Conservation (phyloP, 1,284 basidiomycete species). For the Prillingera fragicola region DNA sequence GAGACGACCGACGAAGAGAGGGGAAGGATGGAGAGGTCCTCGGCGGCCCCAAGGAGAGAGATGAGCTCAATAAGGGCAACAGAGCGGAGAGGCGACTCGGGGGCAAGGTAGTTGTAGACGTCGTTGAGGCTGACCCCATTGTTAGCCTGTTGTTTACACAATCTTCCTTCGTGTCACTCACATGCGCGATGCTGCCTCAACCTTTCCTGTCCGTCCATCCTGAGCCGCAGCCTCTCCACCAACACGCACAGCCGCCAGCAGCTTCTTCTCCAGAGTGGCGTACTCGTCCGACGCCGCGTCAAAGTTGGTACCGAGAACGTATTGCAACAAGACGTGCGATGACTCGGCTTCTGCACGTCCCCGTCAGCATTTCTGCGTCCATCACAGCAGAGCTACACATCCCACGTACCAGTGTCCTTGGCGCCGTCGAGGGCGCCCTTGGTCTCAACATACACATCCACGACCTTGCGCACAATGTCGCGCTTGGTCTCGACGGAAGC, state of each 20-base stretch:
- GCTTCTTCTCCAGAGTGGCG: slow-evolving; percentile 26
- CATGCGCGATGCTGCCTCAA: slow-evolving; percentile 43
- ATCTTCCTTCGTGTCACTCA: slow-evolving; percentile 26
- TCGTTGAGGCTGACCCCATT: slow-evolving; percentile 63
- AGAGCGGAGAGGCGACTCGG: slow-evolving; percentile 62
- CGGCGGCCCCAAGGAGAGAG: slow-evolving; percentile 47
- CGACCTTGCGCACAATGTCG: slow-evolving; percentile 34
- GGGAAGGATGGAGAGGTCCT: slow-evolving; percentile 64
- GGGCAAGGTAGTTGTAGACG: slow-evolving; percentile 75
- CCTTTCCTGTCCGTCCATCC: slow-evolving; percentile 27
- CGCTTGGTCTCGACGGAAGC: slow-evolving; percentile 53
- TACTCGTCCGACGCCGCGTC: slow-evolving; percentile 28
- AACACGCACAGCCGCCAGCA: slow-evolving; percentile 36
- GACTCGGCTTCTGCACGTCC: slow-evolving; percentile 37
- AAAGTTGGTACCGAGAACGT: slow-evolving; percentile 36
- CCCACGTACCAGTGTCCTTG: slow-evolving; percentile 42
- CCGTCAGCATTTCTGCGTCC: neutral
- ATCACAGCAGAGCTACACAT: too few species aligned
- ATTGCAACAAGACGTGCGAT: slow-evolving; percentile 39
- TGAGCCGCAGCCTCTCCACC: slow-evolving; percentile 34
- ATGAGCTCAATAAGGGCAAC: slow-evolving; percentile 65
- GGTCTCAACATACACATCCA: slow-evolving; percentile 33
- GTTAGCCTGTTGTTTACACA: neutral
- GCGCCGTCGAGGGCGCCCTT: slow-evolving; percentile 40
- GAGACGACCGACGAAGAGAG: slow-evolving; percentile 61